Evolutionary conservation across 768 basidiomycete genomes (phyloP), one percentile per base, ranked within the genome.

Genomic region (Lactarius tabidus): DNA sequence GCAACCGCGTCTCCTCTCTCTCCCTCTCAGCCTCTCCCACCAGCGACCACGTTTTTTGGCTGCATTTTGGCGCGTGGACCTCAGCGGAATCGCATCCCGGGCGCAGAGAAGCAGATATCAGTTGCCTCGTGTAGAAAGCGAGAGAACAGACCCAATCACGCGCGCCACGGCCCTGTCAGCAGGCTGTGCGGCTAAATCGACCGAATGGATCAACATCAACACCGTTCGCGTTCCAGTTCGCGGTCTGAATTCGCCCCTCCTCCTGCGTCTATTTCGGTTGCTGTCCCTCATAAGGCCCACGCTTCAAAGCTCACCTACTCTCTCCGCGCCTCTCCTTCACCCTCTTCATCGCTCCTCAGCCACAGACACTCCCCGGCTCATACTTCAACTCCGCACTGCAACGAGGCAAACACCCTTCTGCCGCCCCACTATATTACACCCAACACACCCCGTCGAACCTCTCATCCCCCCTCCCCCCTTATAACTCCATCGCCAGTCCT

Each of bases 401-500:
- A 66, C 65, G 65, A 66, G 65, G 65, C 65, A 62, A 66, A 66
- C 65, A 18, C 65, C 43, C 64, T 52, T 33, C 48, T 56, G 23
- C 60, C 60, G 20, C 52, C 65, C 57, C 65, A 54, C 65, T 66
- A 66, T 66, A 62, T 66, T 53, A 63, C 29, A 38, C 26, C 57
- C 57, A 59, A 60, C 36, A 65, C 64, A 14, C 65, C 60, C 6
- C 65, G 53, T 62, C 65, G 60, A 29, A 28, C 63, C 26, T 65
- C 51, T 28, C 36, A 29, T 14, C 41, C 63, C 26, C 54, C 57
- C 31, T 61, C 66, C 29, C 54, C 67, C 6, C 57, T 63, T 45
- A 38, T 63, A 60, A 31, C 35, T 48, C 70, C 72, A 6, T 69
- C 69, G 41, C 75, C 70, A 31, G 70, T 70, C 53, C 72, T 64